Base-by-base conservation (phyloP, 2,329 filamentous ascomycete species). In the Microdochium bolleyi region DNA sequence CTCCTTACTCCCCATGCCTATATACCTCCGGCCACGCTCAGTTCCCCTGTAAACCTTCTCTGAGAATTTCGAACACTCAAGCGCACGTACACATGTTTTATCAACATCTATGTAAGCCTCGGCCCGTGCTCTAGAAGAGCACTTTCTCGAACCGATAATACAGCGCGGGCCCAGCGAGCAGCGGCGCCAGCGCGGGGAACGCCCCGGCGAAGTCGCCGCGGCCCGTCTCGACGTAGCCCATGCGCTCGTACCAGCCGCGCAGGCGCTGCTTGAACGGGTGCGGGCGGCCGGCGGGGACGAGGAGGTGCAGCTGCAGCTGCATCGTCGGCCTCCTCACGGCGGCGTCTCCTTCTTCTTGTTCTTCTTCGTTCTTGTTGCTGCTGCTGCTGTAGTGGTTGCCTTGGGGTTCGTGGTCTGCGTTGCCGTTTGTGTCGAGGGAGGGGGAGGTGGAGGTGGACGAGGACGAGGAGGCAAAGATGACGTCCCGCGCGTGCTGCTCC, bases 301-400 rank as follows among this genome's bases (percentile, higher is more conserved):
- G 57, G 19, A 68, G 52, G 48, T 66, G 61, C 11, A 67, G 53
- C 19, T 59, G 60, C 51, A 58, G 51, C n/a, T n/a, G n/a, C n/a
- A n/a, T n/a, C n/a, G n/a, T n/a, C n/a, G n/a, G n/a, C n/a, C n/a
- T n/a, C n/a, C n/a, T n/a, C n/a, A n/a, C n/a, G n/a, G n/a, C n/a
- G n/a, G n/a, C 14, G 50, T 37, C 1, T 30, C 30, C 3, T 58
- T 41, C 16, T 57, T 57, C 9, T 19, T 34, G 9, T 34, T 9
- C 30, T 16, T 34, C 16, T 34, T 9, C 30, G 30, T 34, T 9
- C 30, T 34, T 34, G 9, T 16, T 9, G 30, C 30, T 9, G 30
- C 9, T 34, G 30, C 9, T 16, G 30, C 9, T 9, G 30, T 16
- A 9, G 30, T 9, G 9, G 30, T 34, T 34, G 30, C 9, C 9